Base-by-base conservation (phyloP, 2,329 filamentous ascomycete species). In the Dactylella cylindrospora region DNA sequence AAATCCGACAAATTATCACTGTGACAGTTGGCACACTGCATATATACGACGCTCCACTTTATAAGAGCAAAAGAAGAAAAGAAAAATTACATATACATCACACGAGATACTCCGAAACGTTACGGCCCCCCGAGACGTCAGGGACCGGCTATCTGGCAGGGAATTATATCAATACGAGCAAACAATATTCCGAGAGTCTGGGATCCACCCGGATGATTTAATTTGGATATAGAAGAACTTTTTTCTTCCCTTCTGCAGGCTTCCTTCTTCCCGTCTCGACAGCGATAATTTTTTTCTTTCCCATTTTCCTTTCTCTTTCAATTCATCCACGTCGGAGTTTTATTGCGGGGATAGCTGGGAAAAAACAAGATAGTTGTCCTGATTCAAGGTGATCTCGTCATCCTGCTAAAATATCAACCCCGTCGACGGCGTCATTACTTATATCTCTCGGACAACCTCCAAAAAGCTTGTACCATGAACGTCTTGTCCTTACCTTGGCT, bases 131-230 rank as follows among this genome's bases (percentile, higher is more conserved):
- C n/a, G n/a, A n/a, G n/a, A n/a, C n/a, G n/a, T n/a, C n/a, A n/a
- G n/a, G n/a, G n/a, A n/a, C n/a, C n/a, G n/a, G n/a, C n/a, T n/a
- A n/a, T n/a, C n/a, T n/a, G 47, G 36, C 40, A 38, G 41, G 54
- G 55, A 49, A 22, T 38, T 43, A 40, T 36, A 45, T 23, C 35
- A 46, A 61, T 61, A 61, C 47, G 47, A 61, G 55, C 47, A 61
- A 61, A 47, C 52, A 50, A 47, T 39, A 36, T 47, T 43, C 47
- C 47, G 47, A 61, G 15, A 22, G 38, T 53, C 55, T 53, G 36
- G 55, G 55, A 38, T 61, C n/a, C 41, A 61, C 55, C 55, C 23
- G 55, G 55, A 35, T 49, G 47, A 25, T 61, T 61, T 61, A 61
- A 61, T 61, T 49, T 61, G 55, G 55, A 26, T 61, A 61, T 61